phyloP scores from a whole-genome alignment of 2,329 filamentous ascomycete species.

The Colletotrichum chrysophilum region DNA sequence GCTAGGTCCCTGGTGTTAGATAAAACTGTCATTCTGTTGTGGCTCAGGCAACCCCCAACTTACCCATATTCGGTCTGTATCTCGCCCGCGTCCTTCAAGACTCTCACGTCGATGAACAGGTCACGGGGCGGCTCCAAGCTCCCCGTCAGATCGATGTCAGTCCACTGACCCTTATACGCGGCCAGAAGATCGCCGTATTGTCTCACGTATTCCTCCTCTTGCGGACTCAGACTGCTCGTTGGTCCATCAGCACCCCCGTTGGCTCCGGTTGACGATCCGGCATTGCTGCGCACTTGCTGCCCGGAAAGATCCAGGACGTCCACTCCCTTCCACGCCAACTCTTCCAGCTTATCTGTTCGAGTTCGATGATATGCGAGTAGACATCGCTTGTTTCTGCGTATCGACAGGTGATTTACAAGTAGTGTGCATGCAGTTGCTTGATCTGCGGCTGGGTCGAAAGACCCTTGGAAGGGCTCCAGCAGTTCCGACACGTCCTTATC shows the following conservation, averaged over 20 bases:
- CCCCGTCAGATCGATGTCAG: constrained; percentile 93
- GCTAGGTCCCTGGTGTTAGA: constrained; percentile 48
- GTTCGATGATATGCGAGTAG: constrained; percentile 93
- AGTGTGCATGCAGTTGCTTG: constrained; percentile 86
- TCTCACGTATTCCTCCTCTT: constrained; percentile 95
- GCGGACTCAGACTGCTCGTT: constrained; percentile 85
- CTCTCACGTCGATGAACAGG: constrained; percentile 94
- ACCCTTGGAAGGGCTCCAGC: constrained; percentile 81
- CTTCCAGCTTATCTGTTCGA: constrained; percentile 88
- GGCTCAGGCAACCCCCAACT: constrained; percentile 35
- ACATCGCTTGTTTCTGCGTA: constrained; percentile 95
- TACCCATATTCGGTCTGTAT: constrained; percentile 99
- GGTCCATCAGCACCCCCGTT: constrained; percentile 45
- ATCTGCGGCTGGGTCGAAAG: constrained; percentile 84
- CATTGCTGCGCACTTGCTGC: constrained; percentile 54
- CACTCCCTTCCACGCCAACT: constrained; percentile 88
- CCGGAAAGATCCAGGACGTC: constrained; percentile 78
- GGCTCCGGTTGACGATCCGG: constrained; percentile 36
- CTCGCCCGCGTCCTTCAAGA: constrained; percentile 95
- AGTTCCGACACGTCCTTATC: constrained; percentile 83
- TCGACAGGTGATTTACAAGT: constrained; percentile 91
- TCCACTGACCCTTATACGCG: constrained; percentile 99
- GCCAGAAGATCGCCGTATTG: constrained; percentile 91
- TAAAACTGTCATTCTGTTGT: constrained; percentile 8
- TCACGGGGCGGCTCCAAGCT: constrained; percentile 93